Evolutionary conservation across 768 basidiomycete species (phyloP).

Genomic region (Piloderma croceum): DNA sequence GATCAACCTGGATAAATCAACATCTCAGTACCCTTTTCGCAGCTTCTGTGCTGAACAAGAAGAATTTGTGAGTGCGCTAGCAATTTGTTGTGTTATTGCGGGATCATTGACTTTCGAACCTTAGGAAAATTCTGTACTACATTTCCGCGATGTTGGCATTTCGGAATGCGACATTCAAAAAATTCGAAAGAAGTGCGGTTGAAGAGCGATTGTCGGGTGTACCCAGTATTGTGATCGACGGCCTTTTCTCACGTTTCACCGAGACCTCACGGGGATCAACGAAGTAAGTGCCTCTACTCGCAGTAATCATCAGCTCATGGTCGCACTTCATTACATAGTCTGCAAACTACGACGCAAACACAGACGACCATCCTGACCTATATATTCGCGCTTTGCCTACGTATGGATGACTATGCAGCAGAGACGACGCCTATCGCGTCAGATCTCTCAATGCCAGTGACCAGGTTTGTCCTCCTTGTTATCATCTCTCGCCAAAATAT

Average conservation of each 20-base stretch:
- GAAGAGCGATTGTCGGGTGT: conserved; percentile 52
- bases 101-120: neutral
- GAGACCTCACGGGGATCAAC: conserved; percentile 65
- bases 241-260: conserved; percentile 73
- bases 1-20: conserved; percentile 67
- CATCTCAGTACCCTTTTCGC: conserved; percentile 44
- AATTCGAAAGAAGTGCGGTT: conserved; percentile 43
- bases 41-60: conserved; percentile 49
- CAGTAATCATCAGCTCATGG: neutral
- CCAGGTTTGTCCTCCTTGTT: conserved; percentile 49
- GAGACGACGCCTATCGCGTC: conserved; percentile 63
- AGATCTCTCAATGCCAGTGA: conserved; percentile 62
- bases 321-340: conserved; percentile 29
- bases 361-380: conserved; percentile 71
- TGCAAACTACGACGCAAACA: conserved; percentile 57
- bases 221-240: conserved; percentile 64
- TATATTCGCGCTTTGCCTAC: conserved; percentile 76
- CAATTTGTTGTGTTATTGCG: neutral
- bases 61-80: conserved; percentile 46
- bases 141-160: conserved; percentile 80
- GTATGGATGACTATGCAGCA: conserved; percentile 70
- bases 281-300: conserved; percentile 39
- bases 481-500: neutral
- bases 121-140: conserved; percentile 72
- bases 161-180: conserved; percentile 38